Evolutionary conservation across 2,329 filamentous ascomycete species (phyloP).

Genomic region (Stagonosporopsis cucurbitacearum): DNA sequence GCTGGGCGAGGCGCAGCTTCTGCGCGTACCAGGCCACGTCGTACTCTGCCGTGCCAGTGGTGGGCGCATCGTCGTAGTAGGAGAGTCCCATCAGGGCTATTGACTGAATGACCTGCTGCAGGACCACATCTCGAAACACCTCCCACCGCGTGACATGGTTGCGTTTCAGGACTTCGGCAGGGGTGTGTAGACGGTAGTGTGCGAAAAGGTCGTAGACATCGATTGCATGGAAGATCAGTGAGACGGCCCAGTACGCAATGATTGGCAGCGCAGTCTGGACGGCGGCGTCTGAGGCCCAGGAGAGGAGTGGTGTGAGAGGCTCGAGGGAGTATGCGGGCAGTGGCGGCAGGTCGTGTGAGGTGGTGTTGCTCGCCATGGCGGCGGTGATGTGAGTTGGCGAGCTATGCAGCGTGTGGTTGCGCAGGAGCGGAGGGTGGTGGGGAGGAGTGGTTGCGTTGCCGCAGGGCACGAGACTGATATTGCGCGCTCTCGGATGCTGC

Average conservation of each 20-base stretch:
- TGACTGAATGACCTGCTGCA: slow-evolving; percentile 92
- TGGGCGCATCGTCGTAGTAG: slow-evolving; percentile 74
- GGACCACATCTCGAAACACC: slow-evolving; percentile 85
- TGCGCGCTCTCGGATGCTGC: slow-evolving; percentile 32
- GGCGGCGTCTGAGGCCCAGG: slow-evolving; percentile 81
- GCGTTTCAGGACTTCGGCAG: slow-evolving; percentile 84
- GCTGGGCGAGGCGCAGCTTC: slow-evolving; percentile 78
- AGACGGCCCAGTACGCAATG: slow-evolving; percentile 86
- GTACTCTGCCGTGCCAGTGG: slow-evolving; percentile 79
- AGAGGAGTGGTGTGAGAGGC: slow-evolving; percentile 73
- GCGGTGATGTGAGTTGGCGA: slow-evolving; percentile 13
- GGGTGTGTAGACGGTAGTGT: slow-evolving; percentile 92
- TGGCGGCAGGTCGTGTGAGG: slow-evolving; percentile 73
- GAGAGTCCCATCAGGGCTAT: slow-evolving; percentile 71
- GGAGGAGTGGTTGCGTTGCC: slow-evolving; percentile 3
- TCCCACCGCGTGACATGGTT: slow-evolving; percentile 87
- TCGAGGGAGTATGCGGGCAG: slow-evolving; percentile 81
- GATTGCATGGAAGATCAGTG: slow-evolving; percentile 84
- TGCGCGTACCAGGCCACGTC: slow-evolving; percentile 91
- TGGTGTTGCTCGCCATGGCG: slow-evolving; percentile 49
- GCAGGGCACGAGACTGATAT: slow-evolving; percentile 10
- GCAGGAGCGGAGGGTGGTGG: neutral
- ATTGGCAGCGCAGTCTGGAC: slow-evolving; percentile 78
- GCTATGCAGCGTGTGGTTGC: slow-evolving; percentile 5
- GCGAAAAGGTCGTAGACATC: slow-evolving; percentile 86